Conservation (phyloP, 2,329 filamentous ascomycete species). For the Dendrostoma leiphaemia region DNA sequence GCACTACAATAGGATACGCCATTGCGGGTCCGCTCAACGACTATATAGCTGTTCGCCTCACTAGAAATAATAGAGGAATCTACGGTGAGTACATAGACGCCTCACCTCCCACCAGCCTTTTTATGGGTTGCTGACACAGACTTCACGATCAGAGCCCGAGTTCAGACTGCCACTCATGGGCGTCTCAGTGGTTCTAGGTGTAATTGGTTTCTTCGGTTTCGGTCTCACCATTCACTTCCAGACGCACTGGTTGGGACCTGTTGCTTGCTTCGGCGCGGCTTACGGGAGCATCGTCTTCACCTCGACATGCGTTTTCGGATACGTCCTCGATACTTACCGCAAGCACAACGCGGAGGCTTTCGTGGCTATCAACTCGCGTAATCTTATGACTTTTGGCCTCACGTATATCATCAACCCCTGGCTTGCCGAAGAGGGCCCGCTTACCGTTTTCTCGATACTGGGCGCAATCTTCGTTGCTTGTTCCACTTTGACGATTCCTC, state of each 20-base stretch:
- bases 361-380: slow-evolving; percentile 49
- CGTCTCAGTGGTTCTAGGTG: slow-evolving; percentile 38
- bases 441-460: slow-evolving; percentile 37
- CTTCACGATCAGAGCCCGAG: no score
- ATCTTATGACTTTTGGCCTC: slow-evolving; percentile 44
- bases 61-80: slow-evolving; percentile 47
- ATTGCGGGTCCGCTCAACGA: slow-evolving; percentile 45
- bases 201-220: slow-evolving; percentile 46
- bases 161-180: slow-evolving; percentile 45
- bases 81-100: no score
- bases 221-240: slow-evolving; percentile 42
- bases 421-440: slow-evolving; percentile 33
- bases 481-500: slow-evolving; percentile 42
- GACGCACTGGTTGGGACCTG: slow-evolving; percentile 48
- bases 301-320: slow-evolving; percentile 47
- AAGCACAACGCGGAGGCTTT: slow-evolving; percentile 47
- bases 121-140: no score
- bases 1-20: slow-evolving; percentile 43
- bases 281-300: slow-evolving; percentile 47
- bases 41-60: slow-evolving; percentile 41
- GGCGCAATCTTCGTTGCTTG: slow-evolving; percentile 41
- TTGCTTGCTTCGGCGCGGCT: slow-evolving; percentile 46
- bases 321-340: slow-evolving; percentile 47
- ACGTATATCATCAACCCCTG: slow-evolving; percentile 43
- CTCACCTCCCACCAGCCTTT: no score